Percentiles rank a stretch among this genome's conserved stretches.
phyloP scores from a whole-genome alignment of 225 moss, liverwort and hornwort species.

The Bryoerythrophyllum caledonicum region DNA sequence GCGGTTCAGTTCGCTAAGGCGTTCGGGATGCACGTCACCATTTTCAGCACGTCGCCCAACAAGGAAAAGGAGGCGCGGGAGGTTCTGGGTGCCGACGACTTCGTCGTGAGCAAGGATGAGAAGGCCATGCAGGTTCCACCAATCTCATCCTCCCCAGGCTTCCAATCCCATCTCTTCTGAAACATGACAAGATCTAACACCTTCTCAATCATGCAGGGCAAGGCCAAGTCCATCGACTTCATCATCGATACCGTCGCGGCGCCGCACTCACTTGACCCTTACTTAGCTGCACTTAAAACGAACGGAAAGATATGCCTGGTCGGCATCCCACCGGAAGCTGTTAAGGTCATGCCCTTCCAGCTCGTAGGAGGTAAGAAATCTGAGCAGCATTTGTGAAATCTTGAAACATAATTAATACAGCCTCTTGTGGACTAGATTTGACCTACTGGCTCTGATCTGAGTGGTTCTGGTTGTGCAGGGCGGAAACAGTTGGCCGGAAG shows the following conservation, averaged over 20 bases:
- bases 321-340: slow-evolving; percentile 31
- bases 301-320: slow-evolving; percentile 62
- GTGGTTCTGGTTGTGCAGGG: slow-evolving; percentile 23
- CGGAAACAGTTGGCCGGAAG: slow-evolving; percentile 46
- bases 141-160: too few species aligned
- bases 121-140: slow-evolving; percentile 52
- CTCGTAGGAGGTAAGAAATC: slow-evolving; percentile 13
- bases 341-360: slow-evolving; percentile 21
- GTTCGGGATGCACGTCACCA: slow-evolving; percentile 67
- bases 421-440: too few species aligned
- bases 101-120: slow-evolving; percentile 64
- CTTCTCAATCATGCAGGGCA: slow-evolving; percentile 43
- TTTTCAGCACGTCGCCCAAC: slow-evolving; percentile 63
- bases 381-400: too few species aligned
- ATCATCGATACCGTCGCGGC: slow-evolving; percentile 64
- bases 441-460: too few species aligned
- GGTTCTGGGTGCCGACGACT: slow-evolving; percentile 59
- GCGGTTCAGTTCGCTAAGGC: slow-evolving; percentile 67
- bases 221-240: slow-evolving; percentile 53
- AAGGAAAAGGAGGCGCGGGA: slow-evolving; percentile 72
- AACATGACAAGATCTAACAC: too few species aligned
- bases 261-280: slow-evolving; percentile 38
- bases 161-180: background rate
- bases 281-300: slow-evolving; percentile 39
- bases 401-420: too few species aligned